Conservation (phyloP, 345 rosid genomes). For the Ceriops zippeliana region DNA sequence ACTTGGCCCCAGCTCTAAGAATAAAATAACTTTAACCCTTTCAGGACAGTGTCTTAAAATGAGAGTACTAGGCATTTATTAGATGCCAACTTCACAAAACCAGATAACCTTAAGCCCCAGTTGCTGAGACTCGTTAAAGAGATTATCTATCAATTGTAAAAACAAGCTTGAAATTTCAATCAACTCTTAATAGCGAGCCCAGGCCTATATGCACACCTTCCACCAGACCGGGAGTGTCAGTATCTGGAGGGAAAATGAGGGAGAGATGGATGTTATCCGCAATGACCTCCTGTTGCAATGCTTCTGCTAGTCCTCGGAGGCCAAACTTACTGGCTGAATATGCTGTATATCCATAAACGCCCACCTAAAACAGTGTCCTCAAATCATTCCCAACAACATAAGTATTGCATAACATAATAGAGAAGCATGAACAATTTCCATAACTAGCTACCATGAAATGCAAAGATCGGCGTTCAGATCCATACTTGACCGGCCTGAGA, state of each 20-base stretch:
- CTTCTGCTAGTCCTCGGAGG: slow-evolving; percentile 82
- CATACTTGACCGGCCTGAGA: slow-evolving; percentile 91
- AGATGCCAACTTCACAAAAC: background rate
- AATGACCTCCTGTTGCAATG: slow-evolving; percentile 88
- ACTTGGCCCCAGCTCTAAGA: too few species aligned
- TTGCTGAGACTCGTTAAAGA: background rate
- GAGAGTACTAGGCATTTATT: background rate
- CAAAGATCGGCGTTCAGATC: background rate
- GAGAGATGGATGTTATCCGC: slow-evolving; percentile 69
- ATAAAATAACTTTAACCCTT: background rate
- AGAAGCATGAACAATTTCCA: background rate
- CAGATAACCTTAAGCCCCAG: background rate
- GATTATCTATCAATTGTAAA: background rate
- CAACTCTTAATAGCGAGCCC: background rate
- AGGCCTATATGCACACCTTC: slow-evolving; percentile 43
- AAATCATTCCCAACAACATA: background rate
- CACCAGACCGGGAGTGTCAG: slow-evolving; percentile 71
- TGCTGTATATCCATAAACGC: slow-evolving; percentile 82
- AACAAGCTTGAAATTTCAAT: background rate
- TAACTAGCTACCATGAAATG: background rate
- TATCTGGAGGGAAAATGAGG: slow-evolving; percentile 79
- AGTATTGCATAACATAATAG: too few species aligned
- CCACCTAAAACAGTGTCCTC: slow-evolving; percentile 45
- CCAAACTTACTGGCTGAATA: slow-evolving; percentile 87
- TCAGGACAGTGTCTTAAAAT: background rate